A percentile compares a stretch with the other conserved stretches of the same genome.
These are phyloP conservation scores for Colletotrichum abscissum DNA, from an alignment of 2,329 filamentous ascomycete genomes.

Conservation along the genomic window DNA sequence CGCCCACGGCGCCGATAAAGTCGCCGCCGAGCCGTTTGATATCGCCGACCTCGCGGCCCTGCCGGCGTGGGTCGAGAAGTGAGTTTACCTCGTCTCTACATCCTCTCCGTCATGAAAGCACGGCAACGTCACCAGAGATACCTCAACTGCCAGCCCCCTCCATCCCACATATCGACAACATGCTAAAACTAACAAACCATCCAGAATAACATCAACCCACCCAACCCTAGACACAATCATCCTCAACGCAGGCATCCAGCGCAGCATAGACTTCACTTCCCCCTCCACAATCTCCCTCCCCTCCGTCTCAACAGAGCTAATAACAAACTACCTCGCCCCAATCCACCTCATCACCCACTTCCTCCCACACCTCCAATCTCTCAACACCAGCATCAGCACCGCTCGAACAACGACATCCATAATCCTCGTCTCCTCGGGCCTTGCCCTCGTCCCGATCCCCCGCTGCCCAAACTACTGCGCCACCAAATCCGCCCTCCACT, in stretches of 20 bases:
- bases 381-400: conserved; percentile 23
- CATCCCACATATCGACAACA: not conserved
- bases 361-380: conserved; percentile 54
- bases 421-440: conserved; percentile 52
- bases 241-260: conserved; percentile 68
- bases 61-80: conserved; percentile 53
- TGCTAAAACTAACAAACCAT: not conserved
- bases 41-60: conserved; percentile 55
- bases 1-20: conserved; percentile 56
- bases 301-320: conserved; percentile 53
- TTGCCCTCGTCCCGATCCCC: conserved; percentile 59
- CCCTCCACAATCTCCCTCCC: conserved; percentile 49
- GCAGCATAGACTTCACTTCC: conserved; percentile 56
- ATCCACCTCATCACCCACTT: conserved; percentile 57
- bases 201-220: conserved; percentile 49
- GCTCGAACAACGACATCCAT: conserved; percentile 38
- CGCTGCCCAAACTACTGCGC: conserved; percentile 63
- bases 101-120: not conserved
- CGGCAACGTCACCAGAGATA: not conserved
- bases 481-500: conserved; percentile 64
- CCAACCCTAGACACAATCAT: conserved; percentile 67
- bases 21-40: conserved; percentile 54
- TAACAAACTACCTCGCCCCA: conserved; percentile 59
- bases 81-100: conserved; percentile 15
- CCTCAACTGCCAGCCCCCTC: not conserved